A percentile compares a stretch with the other conserved stretches of the same genome.
Evolutionary conservation across 2,329 filamentous ascomycete genomes (phyloP).

Genomic region (Cladosporium halotolerans): DNA sequence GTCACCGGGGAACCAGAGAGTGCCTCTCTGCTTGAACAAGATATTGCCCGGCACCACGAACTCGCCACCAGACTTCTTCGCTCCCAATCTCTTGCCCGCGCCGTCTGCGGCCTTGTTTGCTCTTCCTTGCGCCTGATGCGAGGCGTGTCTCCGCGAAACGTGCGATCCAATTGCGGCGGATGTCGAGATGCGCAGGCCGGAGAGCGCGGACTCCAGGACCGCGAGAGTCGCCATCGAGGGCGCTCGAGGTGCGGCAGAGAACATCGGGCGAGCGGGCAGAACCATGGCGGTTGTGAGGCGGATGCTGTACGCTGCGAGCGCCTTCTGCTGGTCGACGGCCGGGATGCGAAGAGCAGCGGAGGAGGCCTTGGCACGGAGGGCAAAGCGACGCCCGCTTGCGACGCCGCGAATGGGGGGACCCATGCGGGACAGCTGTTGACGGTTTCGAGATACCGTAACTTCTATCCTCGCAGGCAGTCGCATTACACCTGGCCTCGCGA

Average conservation of each 20-base stretch:
- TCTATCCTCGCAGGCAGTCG: neutral
- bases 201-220: conserved; percentile 27
- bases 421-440: conserved; percentile 12
- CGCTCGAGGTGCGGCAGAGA: conserved; percentile 12
- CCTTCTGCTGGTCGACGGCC: neutral
- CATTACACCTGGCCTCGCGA: neutral
- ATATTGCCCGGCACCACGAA: conserved; percentile 95
- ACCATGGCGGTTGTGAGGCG: conserved; percentile 10
- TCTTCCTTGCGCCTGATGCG: conserved; percentile 59
- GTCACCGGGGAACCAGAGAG: conserved; percentile 89
- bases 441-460: neutral
- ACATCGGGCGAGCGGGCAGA: conserved; percentile 8
- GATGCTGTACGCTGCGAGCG: conserved; percentile 4
- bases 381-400: neutral
- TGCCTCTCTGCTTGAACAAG: conserved; percentile 93
- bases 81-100: conserved; percentile 80
- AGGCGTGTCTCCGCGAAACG: conserved; percentile 45
- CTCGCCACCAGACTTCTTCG: conserved; percentile 88
- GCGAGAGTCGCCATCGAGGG: conserved; percentile 25
- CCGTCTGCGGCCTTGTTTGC: conserved; percentile 66
- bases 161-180: conserved; percentile 11
- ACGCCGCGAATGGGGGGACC: neutral
- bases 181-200: conserved; percentile 25
- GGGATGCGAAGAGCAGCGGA: conserved; percentile 4
- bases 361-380: conserved; percentile 9